Conservation (phyloP, 2,329 filamentous ascomycete genomes). For the Amphichorda felina region DNA sequence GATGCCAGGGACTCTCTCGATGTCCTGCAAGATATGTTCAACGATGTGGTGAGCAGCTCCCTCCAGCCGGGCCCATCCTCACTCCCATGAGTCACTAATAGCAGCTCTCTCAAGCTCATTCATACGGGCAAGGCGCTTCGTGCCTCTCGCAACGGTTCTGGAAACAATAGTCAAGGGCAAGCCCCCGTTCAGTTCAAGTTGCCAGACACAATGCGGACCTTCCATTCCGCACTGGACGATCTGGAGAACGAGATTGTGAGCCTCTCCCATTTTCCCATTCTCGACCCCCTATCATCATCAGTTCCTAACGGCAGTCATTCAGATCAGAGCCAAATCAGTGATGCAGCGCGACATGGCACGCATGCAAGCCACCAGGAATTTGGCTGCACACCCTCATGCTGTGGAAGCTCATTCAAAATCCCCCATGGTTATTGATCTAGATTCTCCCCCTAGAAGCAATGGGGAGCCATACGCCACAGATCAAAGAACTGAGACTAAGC, state of each 20-base stretch:
- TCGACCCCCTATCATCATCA: too few relatives aligned
- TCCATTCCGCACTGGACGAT: conserved; percentile 42
- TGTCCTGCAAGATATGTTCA: conserved; percentile 39
- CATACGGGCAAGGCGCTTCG: conserved; percentile 47
- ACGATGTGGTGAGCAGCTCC: conserved; percentile 36
- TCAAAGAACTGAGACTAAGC: conserved; percentile 14
- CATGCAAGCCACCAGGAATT: neutral
- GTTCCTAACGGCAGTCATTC: too few relatives aligned
- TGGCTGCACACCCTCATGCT: conserved; percentile 10
- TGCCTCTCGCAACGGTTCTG: conserved; percentile 31
- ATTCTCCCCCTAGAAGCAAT: conserved; percentile 16
- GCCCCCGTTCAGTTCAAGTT: conserved; percentile 27
- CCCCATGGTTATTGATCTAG: conserved; percentile 22
- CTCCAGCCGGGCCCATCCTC: neutral
- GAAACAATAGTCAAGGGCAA: conserved; percentile 18
- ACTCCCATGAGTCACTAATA: conserved; percentile 5
- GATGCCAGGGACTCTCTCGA: conserved; percentile 28
- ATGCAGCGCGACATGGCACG: conserved; percentile 36
- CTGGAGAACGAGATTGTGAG: conserved; percentile 46
- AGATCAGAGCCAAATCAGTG: conserved; percentile 40
- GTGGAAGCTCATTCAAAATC: conserved; percentile 22
- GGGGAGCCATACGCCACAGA: conserved; percentile 1
- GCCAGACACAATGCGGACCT: conserved; percentile 31
- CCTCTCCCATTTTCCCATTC: neutral
- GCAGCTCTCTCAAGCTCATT: conserved; percentile 30